Evolutionary conservation across 2,329 filamentous ascomycete species (phyloP), one percentile per base, ranked within the genome.

Genomic region (Colletotrichum sp.): DNA sequence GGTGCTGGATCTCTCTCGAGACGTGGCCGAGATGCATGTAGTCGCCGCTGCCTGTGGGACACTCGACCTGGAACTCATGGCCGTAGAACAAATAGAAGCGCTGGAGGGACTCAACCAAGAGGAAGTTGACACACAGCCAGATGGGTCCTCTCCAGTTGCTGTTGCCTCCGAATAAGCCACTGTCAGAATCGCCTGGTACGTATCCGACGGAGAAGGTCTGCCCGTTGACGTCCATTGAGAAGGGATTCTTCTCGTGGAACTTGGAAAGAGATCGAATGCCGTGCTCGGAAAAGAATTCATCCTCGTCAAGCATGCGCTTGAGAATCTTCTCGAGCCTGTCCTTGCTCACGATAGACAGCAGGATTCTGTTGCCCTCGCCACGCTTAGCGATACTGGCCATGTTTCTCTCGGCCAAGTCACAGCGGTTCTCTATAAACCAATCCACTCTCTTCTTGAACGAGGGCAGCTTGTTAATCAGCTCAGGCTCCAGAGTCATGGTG

Each of bases 121-220:
- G 86, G 86, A 98, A 98, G 85, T 98, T 98, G 86, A 98, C 96
- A 77, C 95, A 97, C 64, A 98, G 90, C 96, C 96, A 98, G 79
- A 98, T 96, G 0, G 97, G 96, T 1, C 94, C 96, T 86, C 96
- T 92, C 96, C 96, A 98, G 85, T 98, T 98, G 84, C 96, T 98
- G 90, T 98, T 98, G 78, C 96, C 96, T 69, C 96, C 96, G 81
- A 98, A 98, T 7, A 98, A 90, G 5, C 95, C 95, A 81, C 95
- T 98, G 86, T 98, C 96, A 1, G 96, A 98, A 82, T 98, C 96
- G n/a, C 96, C 97, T 2, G 97, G 93, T 21, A 98, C 92, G 81
- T 98, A 98, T 79, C 92, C 91, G 55, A 98, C 96, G 73, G 92
- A 91, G 87, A 98, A 98, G 34, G 90, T 90, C 83, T 98, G 95